Conservation (phyloP, 345 rosid species). For the Eucalyptus sp. region DNA sequence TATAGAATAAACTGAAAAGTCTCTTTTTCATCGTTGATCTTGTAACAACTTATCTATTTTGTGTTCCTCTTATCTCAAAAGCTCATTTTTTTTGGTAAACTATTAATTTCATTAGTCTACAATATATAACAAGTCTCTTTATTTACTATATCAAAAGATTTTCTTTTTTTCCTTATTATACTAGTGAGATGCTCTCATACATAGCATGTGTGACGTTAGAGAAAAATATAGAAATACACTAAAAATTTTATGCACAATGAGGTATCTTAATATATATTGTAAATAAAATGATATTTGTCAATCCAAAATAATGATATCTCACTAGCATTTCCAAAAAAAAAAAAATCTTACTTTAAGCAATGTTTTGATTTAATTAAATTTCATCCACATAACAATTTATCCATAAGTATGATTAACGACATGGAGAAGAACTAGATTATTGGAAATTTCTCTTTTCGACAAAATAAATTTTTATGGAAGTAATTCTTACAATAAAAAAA, state of each 20-base stretch:
- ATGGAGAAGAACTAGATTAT: background rate
- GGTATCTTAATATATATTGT: background rate
- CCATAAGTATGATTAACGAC: background rate
- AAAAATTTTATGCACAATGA: background rate
- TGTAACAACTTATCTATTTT: too few relatives aligned
- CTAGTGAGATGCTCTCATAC: background rate
- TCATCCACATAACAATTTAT: background rate
- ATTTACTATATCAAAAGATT: background rate
- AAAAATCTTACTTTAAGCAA: too few relatives aligned
- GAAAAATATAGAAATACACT: background rate
- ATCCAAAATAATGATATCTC: too few relatives aligned
- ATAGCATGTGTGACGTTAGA: accelerated
- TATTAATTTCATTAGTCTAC: too few relatives aligned
- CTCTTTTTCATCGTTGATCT: accelerated
- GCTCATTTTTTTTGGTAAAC: accelerated
- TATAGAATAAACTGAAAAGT: background rate
- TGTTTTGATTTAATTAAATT: background rate
- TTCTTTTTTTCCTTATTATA: background rate
- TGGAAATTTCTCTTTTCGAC: background rate
- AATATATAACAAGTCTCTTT: too few relatives aligned
- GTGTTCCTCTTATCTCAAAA: background rate
- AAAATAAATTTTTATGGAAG: background rate
- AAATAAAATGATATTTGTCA: background rate
- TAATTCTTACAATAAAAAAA: background rate
- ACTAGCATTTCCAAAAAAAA: too few relatives aligned